A percentile compares a stretch with the other conserved stretches of the same genome.
These are phyloP conservation scores for Guyanaporus albipodus DNA, from an alignment of 768 basidiomycete genomes.

Conservation along the genomic window DNA sequence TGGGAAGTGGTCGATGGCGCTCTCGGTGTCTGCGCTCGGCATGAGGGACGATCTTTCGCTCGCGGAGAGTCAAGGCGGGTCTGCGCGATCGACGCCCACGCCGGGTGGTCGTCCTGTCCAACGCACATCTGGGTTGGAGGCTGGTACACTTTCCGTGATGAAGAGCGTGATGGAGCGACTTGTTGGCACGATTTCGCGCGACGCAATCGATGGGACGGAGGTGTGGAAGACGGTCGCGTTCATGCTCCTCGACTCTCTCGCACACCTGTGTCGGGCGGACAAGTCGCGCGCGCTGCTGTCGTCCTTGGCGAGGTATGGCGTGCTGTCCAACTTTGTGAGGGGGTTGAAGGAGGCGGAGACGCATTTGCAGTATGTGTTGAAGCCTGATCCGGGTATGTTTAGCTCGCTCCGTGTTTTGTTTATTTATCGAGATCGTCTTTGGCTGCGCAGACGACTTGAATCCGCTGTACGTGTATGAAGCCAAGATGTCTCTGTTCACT, in stretches of 20 bases:
- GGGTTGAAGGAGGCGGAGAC: constrained; percentile 81
- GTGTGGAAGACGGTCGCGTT: constrained; percentile 98
- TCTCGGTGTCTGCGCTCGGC: constrained; percentile 34
- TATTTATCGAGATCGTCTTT: neutral
- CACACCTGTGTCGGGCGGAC: constrained; percentile 66
- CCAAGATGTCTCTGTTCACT: constrained; percentile 87
- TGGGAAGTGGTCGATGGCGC: constrained; percentile 26
- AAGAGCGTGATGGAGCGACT: constrained; percentile 69
- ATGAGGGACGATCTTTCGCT: constrained; percentile 40
- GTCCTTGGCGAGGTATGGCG: constrained; percentile 67
- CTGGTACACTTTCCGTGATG: constrained; percentile 62
- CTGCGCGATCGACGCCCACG: constrained; percentile 20
- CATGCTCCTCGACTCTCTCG: constrained; percentile 79
- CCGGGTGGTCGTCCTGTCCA: constrained; percentile 5
- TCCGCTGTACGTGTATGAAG: constrained; percentile 89
- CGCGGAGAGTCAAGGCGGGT: constrained; percentile 34
- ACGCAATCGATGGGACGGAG: constrained; percentile 92
- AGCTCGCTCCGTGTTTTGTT: neutral
- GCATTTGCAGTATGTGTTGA: constrained; percentile 69
- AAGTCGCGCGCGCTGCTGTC: constrained; percentile 61
- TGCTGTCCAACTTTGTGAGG: constrained; percentile 74
- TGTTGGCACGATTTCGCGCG: constrained; percentile 70
- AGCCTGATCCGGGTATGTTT: constrained; percentile 82
- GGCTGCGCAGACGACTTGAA: constrained; percentile 77
- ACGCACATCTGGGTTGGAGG: constrained; percentile 45